Conservation (phyloP, 108 stramenopile genomes). For the Conticribra weissflogii region DNA sequence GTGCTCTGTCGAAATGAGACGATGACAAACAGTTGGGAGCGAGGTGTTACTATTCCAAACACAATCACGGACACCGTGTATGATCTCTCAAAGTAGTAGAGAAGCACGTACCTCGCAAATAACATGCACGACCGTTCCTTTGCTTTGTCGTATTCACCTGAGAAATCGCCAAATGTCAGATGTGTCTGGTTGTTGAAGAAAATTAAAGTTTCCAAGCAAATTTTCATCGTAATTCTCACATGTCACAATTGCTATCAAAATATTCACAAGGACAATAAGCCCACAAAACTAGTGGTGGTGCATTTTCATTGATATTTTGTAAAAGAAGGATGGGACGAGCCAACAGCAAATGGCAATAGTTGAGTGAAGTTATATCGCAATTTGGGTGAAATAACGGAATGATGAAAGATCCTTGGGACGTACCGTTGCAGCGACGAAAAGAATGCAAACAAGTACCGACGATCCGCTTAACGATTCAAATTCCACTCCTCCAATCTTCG, state of each 20-base stretch:
- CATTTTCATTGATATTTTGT: no score
- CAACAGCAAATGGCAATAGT: neutral
- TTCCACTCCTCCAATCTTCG: conserved; percentile 23
- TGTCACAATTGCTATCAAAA: conserved; percentile 35
- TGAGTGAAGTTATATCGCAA: neutral
- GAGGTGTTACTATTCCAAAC: no score
- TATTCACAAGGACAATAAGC: conserved; percentile 26
- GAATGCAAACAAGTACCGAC: conserved; percentile 5
- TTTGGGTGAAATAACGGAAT: neutral
- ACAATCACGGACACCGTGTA: no score
- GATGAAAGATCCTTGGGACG: neutral
- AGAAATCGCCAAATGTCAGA: neutral
- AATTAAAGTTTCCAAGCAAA: conserved; percentile 1
- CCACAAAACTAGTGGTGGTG: conserved; percentile 33
- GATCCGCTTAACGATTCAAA: neutral
- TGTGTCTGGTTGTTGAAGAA: neutral
- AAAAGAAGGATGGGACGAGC: no score
- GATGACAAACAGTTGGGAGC: no score
- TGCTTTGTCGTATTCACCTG: neutral
- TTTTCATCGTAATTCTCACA: conserved; percentile 11
- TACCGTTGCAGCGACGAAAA: conserved; percentile 22
- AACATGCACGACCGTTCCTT: no score
- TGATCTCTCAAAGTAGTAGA: no score
- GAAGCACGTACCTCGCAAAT: no score
- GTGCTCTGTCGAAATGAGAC: no score